Evolutionary conservation across 129 eudicot genomes (phyloP).

Genomic region (Escallonia herrerae): DNA sequence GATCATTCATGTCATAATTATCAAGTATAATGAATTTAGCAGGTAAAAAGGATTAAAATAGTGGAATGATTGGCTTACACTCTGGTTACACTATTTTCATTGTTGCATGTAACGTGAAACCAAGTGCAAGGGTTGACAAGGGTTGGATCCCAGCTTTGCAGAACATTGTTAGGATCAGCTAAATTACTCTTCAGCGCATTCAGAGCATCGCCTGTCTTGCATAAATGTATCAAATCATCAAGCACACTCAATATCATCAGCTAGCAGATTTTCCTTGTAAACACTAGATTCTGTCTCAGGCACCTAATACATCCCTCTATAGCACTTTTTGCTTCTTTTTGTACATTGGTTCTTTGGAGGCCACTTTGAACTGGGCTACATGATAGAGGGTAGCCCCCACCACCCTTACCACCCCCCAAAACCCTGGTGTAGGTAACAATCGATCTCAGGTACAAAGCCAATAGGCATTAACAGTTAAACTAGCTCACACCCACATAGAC

Average conservation of each 20-base stretch:
- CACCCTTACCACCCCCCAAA: too few species aligned
- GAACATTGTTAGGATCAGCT: constrained; percentile 74
- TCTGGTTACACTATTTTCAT: constrained; percentile 72
- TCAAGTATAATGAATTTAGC: too few species aligned
- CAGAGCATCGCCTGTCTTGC: constrained; percentile 66
- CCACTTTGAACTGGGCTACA: too few species aligned
- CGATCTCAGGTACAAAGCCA: too few species aligned
- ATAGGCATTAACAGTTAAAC: too few species aligned
- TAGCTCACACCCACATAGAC: too few species aligned
- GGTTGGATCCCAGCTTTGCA: constrained; percentile 91
- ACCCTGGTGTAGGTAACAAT: too few species aligned
- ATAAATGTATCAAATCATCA: constrained; percentile 12
- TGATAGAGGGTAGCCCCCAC: too few species aligned
- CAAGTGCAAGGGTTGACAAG: constrained; percentile 92
- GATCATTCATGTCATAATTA: too few species aligned
- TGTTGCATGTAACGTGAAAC: constrained; percentile 85
- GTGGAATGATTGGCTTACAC: constrained; percentile 43
- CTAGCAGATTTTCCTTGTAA: background rate
- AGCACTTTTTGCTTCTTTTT: too few species aligned
- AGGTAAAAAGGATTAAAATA: background rate
- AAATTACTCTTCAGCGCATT: constrained; percentile 63
- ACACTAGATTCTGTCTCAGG: background rate
- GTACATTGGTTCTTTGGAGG: too few species aligned
- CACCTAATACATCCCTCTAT: too few species aligned
- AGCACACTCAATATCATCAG: constrained; percentile 11